Base-by-base conservation (phyloP, 83 land plant species). In the Isoetes engelmannii region DNA sequence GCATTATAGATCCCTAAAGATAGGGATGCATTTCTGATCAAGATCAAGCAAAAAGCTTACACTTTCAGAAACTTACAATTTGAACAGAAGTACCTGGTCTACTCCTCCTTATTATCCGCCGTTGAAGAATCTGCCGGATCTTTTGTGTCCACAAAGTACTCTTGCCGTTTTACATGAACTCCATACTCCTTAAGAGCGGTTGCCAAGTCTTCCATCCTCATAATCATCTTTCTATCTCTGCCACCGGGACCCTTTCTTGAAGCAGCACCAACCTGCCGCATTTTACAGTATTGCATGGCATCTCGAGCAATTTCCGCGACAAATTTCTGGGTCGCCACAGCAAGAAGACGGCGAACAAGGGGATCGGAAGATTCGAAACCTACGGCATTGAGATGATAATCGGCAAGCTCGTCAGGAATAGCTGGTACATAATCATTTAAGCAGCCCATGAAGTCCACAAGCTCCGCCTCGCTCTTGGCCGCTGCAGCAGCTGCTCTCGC, bases 261-360 rank as follows among this genome's bases (percentile, higher is more conserved):
- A 15, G 55, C 55, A 15, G 55, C 55, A 12, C 15, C 13, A 12
- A 12, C 17, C 15, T 17, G 13, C 15, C 55, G 55, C 15, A 51
- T 17, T 17, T 51, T 51, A 15, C 55, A 12, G 55, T 51, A 15
- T 17, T 51, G 55, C 15, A 51, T 12, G 15, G 55, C 55, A 15
- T 51, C 55, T 17, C 15, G 17, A 12, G 55, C 55, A 12, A 51
- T 17, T 17, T 51, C 55, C 1, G 55, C 13, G 15, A 51, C 55
- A 15, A 51, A 51, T 51, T 51, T 51, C 55, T 51, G 55, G 15
- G 55, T 51, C 55, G 55, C 55, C 55, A 51, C 55, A 51, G 55
- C 55, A 12, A 51, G 15, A 12, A 51, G 55, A 15, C 55, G 55
- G 15, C 15, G 13, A 15, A 51, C 15, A 15, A 12, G 55, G 15